A percentile compares a stretch with the other conserved stretches of the same genome.
Evolutionary conservation across 2,329 filamentous ascomycete genomes (phyloP).

Genomic region (Parafenestella ontariensis): DNA sequence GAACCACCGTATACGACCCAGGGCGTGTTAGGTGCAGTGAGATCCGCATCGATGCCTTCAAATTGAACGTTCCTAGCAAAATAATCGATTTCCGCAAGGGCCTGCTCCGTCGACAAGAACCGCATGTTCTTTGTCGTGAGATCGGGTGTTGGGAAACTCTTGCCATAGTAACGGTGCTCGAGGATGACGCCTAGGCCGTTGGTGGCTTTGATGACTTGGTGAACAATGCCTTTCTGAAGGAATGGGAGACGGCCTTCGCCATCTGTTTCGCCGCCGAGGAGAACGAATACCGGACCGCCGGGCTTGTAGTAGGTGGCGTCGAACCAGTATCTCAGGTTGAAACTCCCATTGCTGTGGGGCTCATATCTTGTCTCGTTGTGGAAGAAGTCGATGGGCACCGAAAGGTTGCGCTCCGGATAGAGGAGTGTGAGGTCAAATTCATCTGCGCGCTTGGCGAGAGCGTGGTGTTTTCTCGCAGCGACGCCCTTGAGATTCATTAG

Average conservation of each 20-base stretch:
- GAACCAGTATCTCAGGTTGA: slow-evolving; percentile 82
- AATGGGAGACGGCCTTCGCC: slow-evolving; percentile 70
- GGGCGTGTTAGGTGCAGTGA: slow-evolving; percentile 70
- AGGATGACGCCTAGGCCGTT: slow-evolving; percentile 79
- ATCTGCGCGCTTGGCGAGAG: slow-evolving; percentile 34
- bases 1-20: slow-evolving; percentile 85
- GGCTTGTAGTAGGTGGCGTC: slow-evolving; percentile 76
- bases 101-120: slow-evolving; percentile 84
- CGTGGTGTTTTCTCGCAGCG: slow-evolving; percentile 21
- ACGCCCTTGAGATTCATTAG: slow-evolving; percentile 20
- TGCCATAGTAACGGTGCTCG: slow-evolving; percentile 88
- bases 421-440: slow-evolving; percentile 43
- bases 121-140: slow-evolving; percentile 74
- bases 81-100: slow-evolving; percentile 80
- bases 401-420: slow-evolving; percentile 61
- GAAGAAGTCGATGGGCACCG: slow-evolving; percentile 77
- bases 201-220: slow-evolving; percentile 69
- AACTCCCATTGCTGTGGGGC: slow-evolving; percentile 73
- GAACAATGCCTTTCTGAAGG: slow-evolving; percentile 78
- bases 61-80: slow-evolving; percentile 79
- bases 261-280: slow-evolving; percentile 74
- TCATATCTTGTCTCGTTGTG: slow-evolving; percentile 80
- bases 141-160: slow-evolving; percentile 72
- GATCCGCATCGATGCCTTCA: slow-evolving; percentile 68
- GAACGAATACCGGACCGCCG: slow-evolving; percentile 81